Evolutionary conservation across 306 rosid species (phyloP).

Genomic region (Trifolium repens): DNA sequence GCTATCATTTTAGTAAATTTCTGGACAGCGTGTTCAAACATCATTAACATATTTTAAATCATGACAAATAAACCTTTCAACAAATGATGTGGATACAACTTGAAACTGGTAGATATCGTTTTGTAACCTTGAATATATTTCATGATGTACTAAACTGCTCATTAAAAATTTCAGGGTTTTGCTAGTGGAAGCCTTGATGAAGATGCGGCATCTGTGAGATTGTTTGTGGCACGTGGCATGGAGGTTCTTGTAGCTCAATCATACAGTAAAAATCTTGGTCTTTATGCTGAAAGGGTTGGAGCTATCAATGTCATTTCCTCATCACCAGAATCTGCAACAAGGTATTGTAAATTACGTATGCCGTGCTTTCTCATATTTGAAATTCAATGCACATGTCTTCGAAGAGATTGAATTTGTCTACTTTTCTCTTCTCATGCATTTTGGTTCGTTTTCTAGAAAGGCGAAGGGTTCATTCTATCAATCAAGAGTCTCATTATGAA

Average conservation of each 20-base stretch:
- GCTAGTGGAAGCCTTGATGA: constrained; percentile 98
- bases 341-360: constrained; percentile 51
- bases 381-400: constrained; percentile 25
- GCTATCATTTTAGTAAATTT: constrained; percentile 23
- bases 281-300: constrained; percentile 97
- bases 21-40: not conserved
- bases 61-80: constrained; percentile 22
- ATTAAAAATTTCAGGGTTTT: constrained; percentile 72
- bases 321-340: constrained; percentile 83
- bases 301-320: constrained; percentile 88
- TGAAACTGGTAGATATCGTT: not conserved
- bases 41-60: constrained; percentile 15
- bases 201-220: constrained; percentile 89
- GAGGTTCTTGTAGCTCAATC: constrained; percentile 96
- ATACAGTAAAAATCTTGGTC: constrained; percentile 97
- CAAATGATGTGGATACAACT: not conserved
- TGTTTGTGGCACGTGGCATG: constrained; percentile 87
- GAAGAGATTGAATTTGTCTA: constrained; percentile 32
- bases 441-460: constrained; percentile 9
- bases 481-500: not conserved
- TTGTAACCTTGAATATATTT: constrained; percentile 15
- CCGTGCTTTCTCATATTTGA: constrained; percentile 34
- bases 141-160: constrained; percentile 21
- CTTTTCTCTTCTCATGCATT: not conserved
- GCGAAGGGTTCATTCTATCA: constrained; percentile 9